Evolutionary conservation across 2,329 filamentous ascomycete genomes (phyloP), one percentile per base, ranked within the genome.

Genomic region (Ophiostoma triangulosporum): DNA sequence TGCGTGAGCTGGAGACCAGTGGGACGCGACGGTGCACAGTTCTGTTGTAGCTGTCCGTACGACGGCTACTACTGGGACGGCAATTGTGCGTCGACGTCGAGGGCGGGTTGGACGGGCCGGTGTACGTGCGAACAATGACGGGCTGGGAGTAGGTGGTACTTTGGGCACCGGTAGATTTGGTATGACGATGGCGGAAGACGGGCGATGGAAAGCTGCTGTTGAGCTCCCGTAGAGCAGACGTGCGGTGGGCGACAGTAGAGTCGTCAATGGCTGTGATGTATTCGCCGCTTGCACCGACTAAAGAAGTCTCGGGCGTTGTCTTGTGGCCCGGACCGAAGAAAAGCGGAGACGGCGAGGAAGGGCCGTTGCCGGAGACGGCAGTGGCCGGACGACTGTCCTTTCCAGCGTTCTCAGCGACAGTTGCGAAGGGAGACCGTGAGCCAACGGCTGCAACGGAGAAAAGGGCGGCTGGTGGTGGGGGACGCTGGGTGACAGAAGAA

Each of bases 51-150:
- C 65, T 64, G 43, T 58, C 57, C 29, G 62, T 60, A 14, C 67
- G 65, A 38, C 60, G 62, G 51, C 60, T 56, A 56, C 62, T 64
- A 54, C 62, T 63, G 7, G 60, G 57, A 0, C 60, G 60, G 3
- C 63, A 59, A 50, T 61, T 59, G 5, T 60, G 59, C 15, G 57
- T 53, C 3, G 63, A 62, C 1, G 55, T 50, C 7, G 59, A 58
- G 3, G 55, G 53, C 2, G 59, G 56, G 20, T 66, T 63, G 12
- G 66, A 59, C 1, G 70, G 72, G 1, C 76, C 74, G 43, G 76
- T 78, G 62, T 83, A 83, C 49, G 78, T 83, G 55, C 78, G 73
- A 24, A 83, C 80, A 36, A 83, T 76, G 54, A 83, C 78, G n/a
- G 80, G 80, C 57, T 82, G 78, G 3, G 76, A 81, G 61, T 79